These are phyloP conservation scores for Melastoma malabathricum DNA, from an alignment of 345 rosid genomes.

Conservation along the genomic window DNA sequence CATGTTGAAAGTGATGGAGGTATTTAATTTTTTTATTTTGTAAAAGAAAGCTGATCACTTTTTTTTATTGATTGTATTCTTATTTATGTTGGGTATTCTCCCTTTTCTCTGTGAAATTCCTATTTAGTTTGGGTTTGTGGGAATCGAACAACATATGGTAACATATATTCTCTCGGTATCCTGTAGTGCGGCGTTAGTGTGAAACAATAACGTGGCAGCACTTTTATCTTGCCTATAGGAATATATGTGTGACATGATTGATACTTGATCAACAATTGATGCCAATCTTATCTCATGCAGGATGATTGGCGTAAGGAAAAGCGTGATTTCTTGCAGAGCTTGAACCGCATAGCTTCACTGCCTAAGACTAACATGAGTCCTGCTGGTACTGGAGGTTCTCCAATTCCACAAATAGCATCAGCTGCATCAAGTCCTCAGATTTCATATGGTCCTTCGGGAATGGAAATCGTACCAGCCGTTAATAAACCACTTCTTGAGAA, in stretches of 20 bases:
- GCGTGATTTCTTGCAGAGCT: slow-evolving; percentile 87
- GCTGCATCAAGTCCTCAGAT: slow-evolving; percentile 47
- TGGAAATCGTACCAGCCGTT: slow-evolving; percentile 52
- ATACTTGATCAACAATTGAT: too few species aligned
- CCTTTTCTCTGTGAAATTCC: too few species aligned
- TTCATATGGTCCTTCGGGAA: slow-evolving; percentile 37
- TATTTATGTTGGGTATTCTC: too few species aligned
- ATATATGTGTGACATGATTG: too few species aligned
- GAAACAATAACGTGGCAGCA: too few species aligned
- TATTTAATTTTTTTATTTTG: slow-evolving; percentile 16
- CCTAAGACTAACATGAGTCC: slow-evolving; percentile 53
- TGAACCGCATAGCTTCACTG: slow-evolving; percentile 74
- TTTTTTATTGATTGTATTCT: background rate
- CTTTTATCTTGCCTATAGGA: too few species aligned
- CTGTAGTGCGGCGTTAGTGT: too few species aligned
- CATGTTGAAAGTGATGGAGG: slow-evolving; percentile 94
- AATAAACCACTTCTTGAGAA: slow-evolving; percentile 56
- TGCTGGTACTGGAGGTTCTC: slow-evolving; percentile 27
- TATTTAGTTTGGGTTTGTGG: too few species aligned
- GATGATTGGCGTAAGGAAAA: slow-evolving; percentile 94
- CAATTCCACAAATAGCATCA: slow-evolving; percentile 41
- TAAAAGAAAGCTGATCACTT: background rate
- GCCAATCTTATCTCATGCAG: slow-evolving; percentile 24
- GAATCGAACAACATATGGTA: too few species aligned
- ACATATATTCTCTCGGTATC: too few species aligned